Percentiles rank a stretch among this genome's conserved stretches.
phyloP scores from a whole-genome alignment of 2,329 filamentous ascomycete genomes.

The Nemania bipapillata region DNA sequence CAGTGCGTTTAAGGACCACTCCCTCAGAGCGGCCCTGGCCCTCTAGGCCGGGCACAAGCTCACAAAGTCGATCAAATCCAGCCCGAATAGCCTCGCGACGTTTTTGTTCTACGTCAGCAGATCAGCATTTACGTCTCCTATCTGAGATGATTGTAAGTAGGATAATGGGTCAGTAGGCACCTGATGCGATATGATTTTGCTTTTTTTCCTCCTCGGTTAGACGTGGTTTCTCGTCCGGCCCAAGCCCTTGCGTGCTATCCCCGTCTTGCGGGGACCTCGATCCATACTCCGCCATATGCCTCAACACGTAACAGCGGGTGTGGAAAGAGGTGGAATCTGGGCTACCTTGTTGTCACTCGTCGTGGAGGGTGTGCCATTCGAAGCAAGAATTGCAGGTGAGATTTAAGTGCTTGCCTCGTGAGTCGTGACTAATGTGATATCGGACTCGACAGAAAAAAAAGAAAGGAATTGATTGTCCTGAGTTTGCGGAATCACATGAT shows the following conservation, averaged over 20 bases:
- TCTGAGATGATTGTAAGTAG: background rate
- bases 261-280: slow-evolving; percentile 45
- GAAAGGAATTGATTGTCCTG: slow-evolving; percentile 21
- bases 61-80: slow-evolving; percentile 83
- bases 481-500: slow-evolving; percentile 26
- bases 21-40: slow-evolving; percentile 88
- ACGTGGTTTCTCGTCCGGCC: slow-evolving; percentile 61
- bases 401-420: background rate
- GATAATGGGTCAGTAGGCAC: slow-evolving; percentile 48
- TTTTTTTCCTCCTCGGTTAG: slow-evolving; percentile 67
- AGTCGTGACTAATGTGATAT: background rate
- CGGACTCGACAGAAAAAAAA: background rate
- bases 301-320: background rate
- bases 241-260: slow-evolving; percentile 41
- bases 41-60: slow-evolving; percentile 81
- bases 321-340: background rate
- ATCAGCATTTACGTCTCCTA: slow-evolving; percentile 4
- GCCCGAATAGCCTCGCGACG: slow-evolving; percentile 80
- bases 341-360: slow-evolving; percentile 1
- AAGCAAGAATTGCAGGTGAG: background rate
- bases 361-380: slow-evolving; percentile 16
- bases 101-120: slow-evolving; percentile 60
- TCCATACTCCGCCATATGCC: slow-evolving; percentile 30
- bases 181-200: slow-evolving; percentile 66
- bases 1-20: slow-evolving; percentile 78